Percentiles rank a stretch among this genome's conserved stretches.
phyloP scores from a whole-genome alignment of 2,329 filamentous ascomycete species.

The Onygena corvina region DNA sequence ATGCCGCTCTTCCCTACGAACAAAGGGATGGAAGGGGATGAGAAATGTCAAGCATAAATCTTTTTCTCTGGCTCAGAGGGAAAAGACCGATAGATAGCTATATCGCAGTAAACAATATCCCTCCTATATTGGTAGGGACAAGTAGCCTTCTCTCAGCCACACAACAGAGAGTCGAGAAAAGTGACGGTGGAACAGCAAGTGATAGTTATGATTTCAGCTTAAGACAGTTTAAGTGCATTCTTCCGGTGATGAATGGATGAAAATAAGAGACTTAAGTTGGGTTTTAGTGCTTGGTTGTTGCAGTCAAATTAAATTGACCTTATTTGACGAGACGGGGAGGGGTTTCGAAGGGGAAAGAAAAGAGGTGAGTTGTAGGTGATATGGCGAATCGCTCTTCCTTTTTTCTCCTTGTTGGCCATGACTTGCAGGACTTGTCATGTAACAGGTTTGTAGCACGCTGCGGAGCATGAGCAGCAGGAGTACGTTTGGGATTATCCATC shows the following conservation, averaged over 20 bases:
- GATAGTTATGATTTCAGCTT: not conserved
- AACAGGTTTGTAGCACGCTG: slow-evolving; percentile 6
- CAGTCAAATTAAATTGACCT: not conserved
- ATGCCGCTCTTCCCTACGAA: not conserved
- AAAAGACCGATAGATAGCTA: no score
- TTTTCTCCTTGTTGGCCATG: slow-evolving; percentile 3
- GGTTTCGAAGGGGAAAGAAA: not conserved
- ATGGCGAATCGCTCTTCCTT: not conserved
- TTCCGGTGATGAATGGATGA: not conserved
- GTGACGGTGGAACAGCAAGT: not conserved
- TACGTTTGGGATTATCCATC: not conserved
- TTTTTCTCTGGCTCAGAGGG: not conserved
- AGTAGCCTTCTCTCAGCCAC: not conserved
- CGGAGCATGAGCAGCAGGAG: slow-evolving; percentile 5
- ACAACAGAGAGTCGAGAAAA: slow-evolving; percentile 2
- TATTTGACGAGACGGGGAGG: not conserved
- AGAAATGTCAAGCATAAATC: not conserved
- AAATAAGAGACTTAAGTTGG: slow-evolving; percentile 1
- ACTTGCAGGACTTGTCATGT: slow-evolving; percentile 3
- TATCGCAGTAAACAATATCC: slow-evolving; percentile 1
- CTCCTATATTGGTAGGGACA: not conserved
- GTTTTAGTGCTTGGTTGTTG: not conserved
- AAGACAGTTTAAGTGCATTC: not conserved
- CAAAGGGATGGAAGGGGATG: not conserved
- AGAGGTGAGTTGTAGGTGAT: not conserved